A percentile compares a stretch with the other conserved stretches of the same genome.
phyloP scores from a whole-genome alignment of 2,329 filamentous ascomycete genomes.

The Neofusicoccum cordaticola region DNA sequence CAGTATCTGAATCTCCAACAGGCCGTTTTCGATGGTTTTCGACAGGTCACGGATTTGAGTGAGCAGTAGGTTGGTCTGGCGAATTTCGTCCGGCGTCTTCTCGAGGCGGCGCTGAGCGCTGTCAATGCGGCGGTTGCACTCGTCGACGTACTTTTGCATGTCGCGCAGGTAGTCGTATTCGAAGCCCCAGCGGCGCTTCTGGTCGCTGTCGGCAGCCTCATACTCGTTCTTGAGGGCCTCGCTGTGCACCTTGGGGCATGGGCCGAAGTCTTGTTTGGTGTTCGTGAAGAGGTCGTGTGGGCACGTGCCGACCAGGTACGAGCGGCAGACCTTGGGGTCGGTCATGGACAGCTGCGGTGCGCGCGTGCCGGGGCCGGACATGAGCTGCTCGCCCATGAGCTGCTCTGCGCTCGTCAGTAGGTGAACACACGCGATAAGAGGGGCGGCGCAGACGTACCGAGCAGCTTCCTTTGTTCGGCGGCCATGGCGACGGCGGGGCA shows the following conservation, averaged over 20 bases:
- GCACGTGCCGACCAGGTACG: slow-evolving; percentile 88
- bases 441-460: slow-evolving; percentile 52
- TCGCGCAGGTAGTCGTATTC: slow-evolving; percentile 97
- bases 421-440: slow-evolving; percentile 16
- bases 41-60: slow-evolving; percentile 81
- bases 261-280: slow-evolving; percentile 94
- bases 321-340: slow-evolving; percentile 91
- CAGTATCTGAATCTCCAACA: slow-evolving; percentile 82
- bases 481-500: slow-evolving; percentile 60
- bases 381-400: slow-evolving; percentile 72
- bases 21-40: slow-evolving; percentile 73
- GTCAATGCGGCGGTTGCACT: slow-evolving; percentile 93
- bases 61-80: slow-evolving; percentile 86
- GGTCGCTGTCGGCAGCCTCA: slow-evolving; percentile 66
- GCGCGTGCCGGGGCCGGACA: slow-evolving; percentile 71
- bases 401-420: slow-evolving; percentile 63
- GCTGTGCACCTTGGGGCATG: slow-evolving; percentile 83
- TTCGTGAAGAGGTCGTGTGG: slow-evolving; percentile 99
- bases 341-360: slow-evolving; percentile 81
- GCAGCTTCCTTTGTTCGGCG: slow-evolving; percentile 95
- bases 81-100: slow-evolving; percentile 96
- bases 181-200: slow-evolving; percentile 79
- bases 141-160: slow-evolving; percentile 93
- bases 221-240: slow-evolving; percentile 89
- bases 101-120: slow-evolving; percentile 84